A percentile compares a stretch with the other conserved stretches of the same genome.
These are phyloP conservation scores for Fusarium drepaniforme DNA, from an alignment of 2,329 filamentous ascomycete genomes.

Conservation along the genomic window DNA sequence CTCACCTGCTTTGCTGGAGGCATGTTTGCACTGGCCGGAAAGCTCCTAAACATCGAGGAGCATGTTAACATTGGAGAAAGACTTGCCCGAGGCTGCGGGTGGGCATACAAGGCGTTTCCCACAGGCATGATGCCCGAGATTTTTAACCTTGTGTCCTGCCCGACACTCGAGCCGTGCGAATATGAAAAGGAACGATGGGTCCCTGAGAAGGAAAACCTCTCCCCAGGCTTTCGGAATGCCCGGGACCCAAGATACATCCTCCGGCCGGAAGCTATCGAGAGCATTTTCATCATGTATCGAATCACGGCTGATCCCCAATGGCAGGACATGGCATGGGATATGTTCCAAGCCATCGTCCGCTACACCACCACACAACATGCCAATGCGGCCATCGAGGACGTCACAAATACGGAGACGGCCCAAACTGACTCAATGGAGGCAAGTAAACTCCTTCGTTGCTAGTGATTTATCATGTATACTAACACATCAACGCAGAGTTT, in stretches of 20 bases:
- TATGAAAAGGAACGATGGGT: conserved; percentile 48
- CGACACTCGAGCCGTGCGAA: conserved; percentile 48
- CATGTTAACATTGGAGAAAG: conserved; percentile 63
- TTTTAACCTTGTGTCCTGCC: conserved; percentile 60
- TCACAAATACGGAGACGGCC: conserved; percentile 49
- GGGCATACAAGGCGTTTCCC: conserved; percentile 67
- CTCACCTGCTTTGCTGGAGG: conserved; percentile 77
- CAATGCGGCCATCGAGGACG: conserved; percentile 62
- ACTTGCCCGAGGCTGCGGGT: conserved; percentile 67
- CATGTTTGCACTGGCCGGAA: conserved; percentile 74
- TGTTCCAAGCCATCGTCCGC: conserved; percentile 62
- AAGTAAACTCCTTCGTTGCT: conserved; percentile 42
- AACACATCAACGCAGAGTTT: conserved; percentile 65
- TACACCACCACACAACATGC: conserved; percentile 60
- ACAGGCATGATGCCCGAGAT: conserved; percentile 71
- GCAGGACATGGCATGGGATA: conserved; percentile 65
- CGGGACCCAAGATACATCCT: conserved; percentile 63
- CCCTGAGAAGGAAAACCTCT: conserved; percentile 44
- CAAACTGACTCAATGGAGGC: conserved; percentile 71
- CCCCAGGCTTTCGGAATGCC: conserved; percentile 72
- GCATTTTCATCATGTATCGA: conserved; percentile 63
- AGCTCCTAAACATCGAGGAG: conserved; percentile 63
- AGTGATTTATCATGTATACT: neutral
- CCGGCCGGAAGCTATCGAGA: conserved; percentile 64
- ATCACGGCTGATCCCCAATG: conserved; percentile 61